Conservation (phyloP, 2,329 filamentous ascomycete genomes). For the Aureobasidium zeae region DNA sequence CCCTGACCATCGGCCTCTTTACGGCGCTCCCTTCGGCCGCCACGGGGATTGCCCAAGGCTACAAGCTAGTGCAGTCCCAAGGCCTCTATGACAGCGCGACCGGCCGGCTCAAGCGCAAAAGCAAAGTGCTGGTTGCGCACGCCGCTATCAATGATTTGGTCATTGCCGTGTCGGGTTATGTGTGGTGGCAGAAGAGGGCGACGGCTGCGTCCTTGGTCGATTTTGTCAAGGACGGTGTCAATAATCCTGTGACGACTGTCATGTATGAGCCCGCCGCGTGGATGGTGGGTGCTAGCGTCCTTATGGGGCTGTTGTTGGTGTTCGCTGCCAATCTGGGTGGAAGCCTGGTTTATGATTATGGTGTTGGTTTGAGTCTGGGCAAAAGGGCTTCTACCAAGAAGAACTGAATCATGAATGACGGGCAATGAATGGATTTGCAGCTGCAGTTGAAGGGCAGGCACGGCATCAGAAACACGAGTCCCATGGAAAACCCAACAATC, state of each 20-base stretch:
- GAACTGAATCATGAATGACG: too few relatives aligned
- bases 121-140: constrained; percentile 35
- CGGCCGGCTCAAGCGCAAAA: constrained; percentile 32
- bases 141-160: constrained; percentile 36
- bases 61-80: constrained; percentile 35
- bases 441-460: too few relatives aligned
- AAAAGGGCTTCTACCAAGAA: constrained; percentile 25
- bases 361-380: constrained; percentile 33
- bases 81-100: constrained; percentile 33
- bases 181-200: constrained; percentile 35
- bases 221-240: constrained; percentile 21
- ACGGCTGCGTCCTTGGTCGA: constrained; percentile 21
- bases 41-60: constrained; percentile 30
- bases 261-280: constrained; percentile 29
- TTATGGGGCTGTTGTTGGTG: constrained; percentile 29
- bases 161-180: constrained; percentile 31
- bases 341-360: constrained; percentile 36
- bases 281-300: constrained; percentile 32
- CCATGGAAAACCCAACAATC: too few relatives aligned
- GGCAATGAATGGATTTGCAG: too few relatives aligned
- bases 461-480: too few relatives aligned
- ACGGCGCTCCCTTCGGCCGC: constrained; percentile 28
- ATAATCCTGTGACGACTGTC: too few relatives aligned
- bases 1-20: constrained; percentile 34
- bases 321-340: constrained; percentile 38